Base-by-base conservation (phyloP, 2,329 filamentous ascomycete species). In the Fusarium sp. region DNA sequence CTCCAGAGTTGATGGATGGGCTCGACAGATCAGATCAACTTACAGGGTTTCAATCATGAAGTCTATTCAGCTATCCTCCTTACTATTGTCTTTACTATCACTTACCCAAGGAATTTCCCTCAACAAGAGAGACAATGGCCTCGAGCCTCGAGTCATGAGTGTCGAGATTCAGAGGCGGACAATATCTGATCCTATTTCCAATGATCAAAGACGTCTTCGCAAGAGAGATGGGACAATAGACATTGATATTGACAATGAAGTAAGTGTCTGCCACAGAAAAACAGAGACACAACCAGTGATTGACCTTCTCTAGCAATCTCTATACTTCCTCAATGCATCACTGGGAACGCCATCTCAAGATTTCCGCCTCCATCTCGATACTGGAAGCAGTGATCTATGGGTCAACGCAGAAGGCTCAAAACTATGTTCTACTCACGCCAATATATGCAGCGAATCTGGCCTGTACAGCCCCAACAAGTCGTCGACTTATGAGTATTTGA, bases 401-500 rank as follows among this genome's bases (percentile, higher is more conserved):
- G 88, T 92, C 13, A 96, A 97, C 78, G 88, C 90, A 5, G 83
- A 86, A 7, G 81, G 80, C 54, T 95, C 93, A 2, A 65, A 77
- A 2, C 81, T 93, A 22, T 97, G 94, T 79, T 77, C 79, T 13
- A 77, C 80, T 9, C 75, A 78, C 3, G 79, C 80, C 3, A 78
- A 85, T 20, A 86, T 87, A 3, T 96, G 94, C 78, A 77, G 81
- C 11, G 82, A 82, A 24, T 87, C 89, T 2, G 93, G 93, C 20
- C 90, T 90, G 3, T 97, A 95, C 81, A 80, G 83, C 47, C 87
- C 92, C 44, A 92, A 93, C 79, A 82, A 85, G 2, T 97, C 94
- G 0, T 94, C 92, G 5, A 93, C 94, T 5, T 95, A 95, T 81
- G 78, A 86, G 38, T 94, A 91, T 78, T 82, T 97, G 61, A 91